Evolutionary conservation across 2,329 filamentous ascomycete genomes (phyloP), one percentile per base, ranked within the genome.

Genomic region (Helotiales sp.): DNA sequence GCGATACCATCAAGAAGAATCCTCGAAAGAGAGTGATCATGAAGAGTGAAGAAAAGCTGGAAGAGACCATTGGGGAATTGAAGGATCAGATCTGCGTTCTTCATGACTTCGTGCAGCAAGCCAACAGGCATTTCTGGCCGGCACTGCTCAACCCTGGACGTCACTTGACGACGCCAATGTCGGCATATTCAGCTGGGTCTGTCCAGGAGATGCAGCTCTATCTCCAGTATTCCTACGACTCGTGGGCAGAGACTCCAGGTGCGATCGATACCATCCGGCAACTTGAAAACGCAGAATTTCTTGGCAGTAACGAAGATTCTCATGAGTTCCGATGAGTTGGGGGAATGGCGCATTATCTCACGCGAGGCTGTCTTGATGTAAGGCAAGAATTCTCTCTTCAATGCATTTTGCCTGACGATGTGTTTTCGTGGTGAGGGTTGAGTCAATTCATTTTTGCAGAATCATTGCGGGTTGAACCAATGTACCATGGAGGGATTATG

Each of bases 41-140:
- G 52, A 30, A 59, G 2, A 33, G 59, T 1, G 34, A 55, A 22
- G 30, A 55, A 3, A 59, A 65, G 31, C 58, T 66, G 24, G 49
- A 22, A 9, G 22, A 19, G 34, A 29, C 55, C 10, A 68, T 70
- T 24, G 19, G 58, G 24, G 57, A 57, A 8, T 54, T 74, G 40
- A 40, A 64, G 36, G 13, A 17, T 2, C 69, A 75, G 34, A 57
- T 73, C 12, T 27, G 58, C 15, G 24, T 58, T 15, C 54, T 72
- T 25, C 66, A 66, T 59, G 42, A 54, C 25, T 40, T 42, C 7
- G 54, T 70, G 8, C 42, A 66, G 10, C 55, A 55, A 3, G 30
- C 22, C 9, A 72, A 72, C 58, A 40, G 55, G 22, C 59, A 68
- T 47, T 71, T 72, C 51, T 69, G 65, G 63, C 59, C 48, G 6